Base-by-base conservation (phyloP, 768 basidiomycete genomes). In the Roridomyces roridus region DNA sequence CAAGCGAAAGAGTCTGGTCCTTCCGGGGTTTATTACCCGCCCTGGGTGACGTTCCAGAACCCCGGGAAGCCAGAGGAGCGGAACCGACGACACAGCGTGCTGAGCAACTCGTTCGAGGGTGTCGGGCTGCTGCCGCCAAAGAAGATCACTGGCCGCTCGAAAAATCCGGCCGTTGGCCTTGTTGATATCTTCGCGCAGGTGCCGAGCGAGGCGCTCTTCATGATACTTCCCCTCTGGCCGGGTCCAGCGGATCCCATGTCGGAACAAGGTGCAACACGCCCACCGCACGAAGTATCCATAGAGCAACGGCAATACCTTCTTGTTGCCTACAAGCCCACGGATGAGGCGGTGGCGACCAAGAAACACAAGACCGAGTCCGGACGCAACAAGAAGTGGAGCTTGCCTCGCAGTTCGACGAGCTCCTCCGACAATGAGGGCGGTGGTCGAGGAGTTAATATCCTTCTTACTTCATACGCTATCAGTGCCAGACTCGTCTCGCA, bases 191-290 rank as follows among this genome's bases (percentile, higher is more conserved):
- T 91, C 52, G 78, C 82, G 29, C 76, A 83, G 31, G 78, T 93
- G 34, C 87, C 88, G 0, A 71, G 81, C 5, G 89, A 92, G 14
- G 83, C 84, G 20, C 75, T 92, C 46, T 91, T 88, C 68, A 93
- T 94, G 92, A 80, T 92, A 21, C 77, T 94, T 17, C 92, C 92
- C 15, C 77, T 94, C n/a, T 94, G 91, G 91, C 85, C 88, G 10
- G 82, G 86, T 17, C 87, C 89, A 60, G 89, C 84, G 1, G 89
- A 90, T 68, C 66, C 81, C 0, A 63, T 67, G 28, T 72, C 76
- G 6, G 61, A 62, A 36, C 40, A 58, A 66, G 41, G 54, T 56
- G 54, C 67, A 66, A 63, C 64, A 46, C 20, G 34, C 50, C 10
- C 55, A 65, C 46, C 72, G 70, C 18, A 69, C 4, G 62, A 71